Evolutionary conservation across 2,329 filamentous ascomycete genomes (phyloP), one percentile per base, ranked within the genome.

Genomic region (Alternaria solani): DNA sequence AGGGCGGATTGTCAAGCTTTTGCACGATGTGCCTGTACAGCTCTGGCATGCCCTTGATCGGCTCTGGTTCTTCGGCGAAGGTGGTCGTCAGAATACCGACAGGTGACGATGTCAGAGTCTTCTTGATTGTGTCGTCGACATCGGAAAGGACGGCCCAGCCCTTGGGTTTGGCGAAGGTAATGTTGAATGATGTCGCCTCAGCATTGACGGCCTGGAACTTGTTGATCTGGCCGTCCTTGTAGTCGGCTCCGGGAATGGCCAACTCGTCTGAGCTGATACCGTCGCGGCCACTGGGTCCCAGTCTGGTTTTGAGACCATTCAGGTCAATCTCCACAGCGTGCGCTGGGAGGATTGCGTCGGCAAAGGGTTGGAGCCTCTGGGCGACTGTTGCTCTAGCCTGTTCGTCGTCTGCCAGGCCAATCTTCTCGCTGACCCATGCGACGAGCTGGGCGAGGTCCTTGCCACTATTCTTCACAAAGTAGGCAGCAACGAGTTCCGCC

Each of bases 71-170:
- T 51, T 94, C 90, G 47, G 91, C 87, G 72, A 98, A 97, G 0
- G 94, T 98, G 52, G 90, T 90, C 47, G 87, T 86, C 5, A 98
- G 82, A 70, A 97, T 94, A 3, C 93, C 92, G 7, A 91, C 84
- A 0, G 93, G 89, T 51, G 92, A 90, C 43, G 89, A 87, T 0
- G 94, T 97, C 76, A 91, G 84, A 0, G 94, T 97, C 67, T 94
- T 82, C 79, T 98, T 97, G 82, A 98, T 96, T 0, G 94, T 97
- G 79, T 98, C 94, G 74, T 98, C 95, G 67, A 98, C 87, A 71
- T 98, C 94, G 39, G 91, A 94, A 64, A 97, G 89, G 12, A 98
- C 81, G 12, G 87, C 88, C 93, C 93, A 97, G 7, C 94, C 94
- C 48, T 91, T 87, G 0, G 90, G 87, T 18, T 87, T 88, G 0